Percentiles rank a stretch among this genome's conserved stretches.
These are phyloP conservation scores for Suhomyces chickasaworum DNA, from an alignment of 1,139 yeast species.

Conservation along the genomic window DNA sequence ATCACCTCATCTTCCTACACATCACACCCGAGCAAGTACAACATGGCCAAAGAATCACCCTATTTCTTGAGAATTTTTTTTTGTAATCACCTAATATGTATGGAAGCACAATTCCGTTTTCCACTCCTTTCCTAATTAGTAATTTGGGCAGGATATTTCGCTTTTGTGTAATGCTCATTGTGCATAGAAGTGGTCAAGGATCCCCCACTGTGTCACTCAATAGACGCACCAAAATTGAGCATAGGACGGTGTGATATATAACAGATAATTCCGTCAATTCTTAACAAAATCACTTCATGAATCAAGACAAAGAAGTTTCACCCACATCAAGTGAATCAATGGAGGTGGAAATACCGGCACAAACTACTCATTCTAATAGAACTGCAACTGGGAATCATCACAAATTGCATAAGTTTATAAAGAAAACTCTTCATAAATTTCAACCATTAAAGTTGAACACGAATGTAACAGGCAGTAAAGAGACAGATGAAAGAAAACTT, in stretches of 20 bases:
- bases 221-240: slow-evolving; percentile 3
- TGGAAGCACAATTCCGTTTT: slow-evolving; percentile 12
- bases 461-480: background rate
- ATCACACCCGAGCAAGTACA: background rate
- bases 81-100: slow-evolving; percentile 9
- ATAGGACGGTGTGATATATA: background rate
- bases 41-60: background rate
- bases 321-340: background rate
- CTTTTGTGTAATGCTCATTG: slow-evolving; percentile 9
- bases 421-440: slow-evolving; percentile 18
- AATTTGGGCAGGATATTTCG: slow-evolving; percentile 1
- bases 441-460: slow-evolving; percentile 7
- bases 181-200: slow-evolving; percentile 6
- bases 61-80: background rate
- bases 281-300: background rate
- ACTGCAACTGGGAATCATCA: slow-evolving; percentile 6
- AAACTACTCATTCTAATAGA: background rate
- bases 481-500: background rate
- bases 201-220: slow-evolving; percentile 12
- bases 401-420: slow-evolving; percentile 19
- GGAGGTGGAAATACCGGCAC: background rate
- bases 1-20: background rate
- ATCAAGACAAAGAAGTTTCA: background rate
- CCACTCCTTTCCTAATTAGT: slow-evolving; percentile 10
- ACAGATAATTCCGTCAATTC: background rate